Base-by-base conservation (phyloP, 495 filamentous ascomycete species). In the Talaromyces stipitatus region DNA sequence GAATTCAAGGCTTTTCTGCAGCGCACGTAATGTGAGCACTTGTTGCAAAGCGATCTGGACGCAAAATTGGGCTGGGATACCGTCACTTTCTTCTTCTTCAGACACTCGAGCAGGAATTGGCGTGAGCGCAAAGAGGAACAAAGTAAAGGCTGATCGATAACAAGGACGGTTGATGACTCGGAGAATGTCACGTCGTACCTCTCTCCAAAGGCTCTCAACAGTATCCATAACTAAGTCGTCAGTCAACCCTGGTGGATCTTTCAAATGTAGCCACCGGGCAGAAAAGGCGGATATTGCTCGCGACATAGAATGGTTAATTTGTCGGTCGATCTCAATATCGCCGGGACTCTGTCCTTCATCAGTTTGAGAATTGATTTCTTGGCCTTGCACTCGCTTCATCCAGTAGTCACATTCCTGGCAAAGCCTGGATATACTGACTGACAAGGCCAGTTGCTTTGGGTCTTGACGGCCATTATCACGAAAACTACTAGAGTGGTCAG, bases 11-110 rank as follows among this genome's bases (percentile, higher is more conserved):
- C 61, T 62, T 28, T 58, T 47, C 51, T 62, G 61, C 3, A 55
- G 61, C 11, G 61, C 61, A 2, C 61, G 58, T 7, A 62, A 46
- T 14, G 32, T 60, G 23, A 54, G 61, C 7, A 62, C 61, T 54
- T 62, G 61, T 22, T 62, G 61, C 41, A 62, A 57, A 20, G 61
- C 61, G 10, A 58, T 52, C n/a, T 62, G 61, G 16, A 62, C 61
- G 16, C 61, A 62, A 23, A 60, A 29, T 20, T 62, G 61, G 6
- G 61, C 61, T 3, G 61, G 61, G 4, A 62, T 38, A 11, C 61
- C 58, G 6, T 59, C 47, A 26, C 51, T 59, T 38, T 62, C 61
- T 30, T 62, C 61, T 5, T 57, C 61, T 48, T 62, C 61, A 7
- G 61, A 58, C 38, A 62, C 59, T 6, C 61, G 57, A 18, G 56